These are phyloP conservation scores for Malus hybrid DNA, from an alignment of 331 rosid species.

Conservation along the genomic window DNA sequence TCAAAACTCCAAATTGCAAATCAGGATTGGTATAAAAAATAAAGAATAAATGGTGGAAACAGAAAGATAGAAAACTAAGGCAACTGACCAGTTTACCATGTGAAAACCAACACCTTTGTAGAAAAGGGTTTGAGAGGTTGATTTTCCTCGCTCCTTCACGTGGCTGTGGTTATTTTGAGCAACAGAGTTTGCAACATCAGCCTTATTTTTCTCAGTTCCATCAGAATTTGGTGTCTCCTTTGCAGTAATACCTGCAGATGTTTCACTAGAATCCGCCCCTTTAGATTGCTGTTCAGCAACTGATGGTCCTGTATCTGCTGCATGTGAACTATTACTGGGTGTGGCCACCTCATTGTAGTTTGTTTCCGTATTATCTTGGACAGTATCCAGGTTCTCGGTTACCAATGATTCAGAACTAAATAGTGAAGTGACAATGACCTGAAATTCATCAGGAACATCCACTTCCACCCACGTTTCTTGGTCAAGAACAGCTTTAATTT, in stretches of 20 bases:
- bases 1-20: neutral
- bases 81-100: constrained; percentile 98
- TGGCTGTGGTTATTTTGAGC: constrained; percentile 42
- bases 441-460: constrained; percentile 98
- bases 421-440: constrained; percentile 54
- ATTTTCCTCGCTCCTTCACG: constrained; percentile 63
- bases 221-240: constrained; percentile 16
- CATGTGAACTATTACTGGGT: constrained; percentile 24
- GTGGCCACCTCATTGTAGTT: constrained; percentile 33
- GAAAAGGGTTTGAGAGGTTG: constrained; percentile 61
- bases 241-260: constrained; percentile 22
- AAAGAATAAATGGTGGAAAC: neutral
- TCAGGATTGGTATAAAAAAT: neutral
- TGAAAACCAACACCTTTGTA: constrained; percentile 80
- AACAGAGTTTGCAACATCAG: constrained; percentile 28
- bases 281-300: constrained; percentile 33
- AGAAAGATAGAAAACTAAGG: constrained; percentile 17
- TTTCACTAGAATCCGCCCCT: constrained; percentile 40
- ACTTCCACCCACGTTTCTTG: constrained; percentile 99
- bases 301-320: constrained; percentile 24
- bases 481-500: constrained; percentile 92
- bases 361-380: constrained; percentile 37
- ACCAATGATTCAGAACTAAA: constrained; percentile 40
- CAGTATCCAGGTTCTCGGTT: constrained; percentile 41
- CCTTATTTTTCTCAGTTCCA: constrained; percentile 35